Conservation (phyloP, 2,329 filamentous ascomycete species). For the Xylariaceae sp. region DNA sequence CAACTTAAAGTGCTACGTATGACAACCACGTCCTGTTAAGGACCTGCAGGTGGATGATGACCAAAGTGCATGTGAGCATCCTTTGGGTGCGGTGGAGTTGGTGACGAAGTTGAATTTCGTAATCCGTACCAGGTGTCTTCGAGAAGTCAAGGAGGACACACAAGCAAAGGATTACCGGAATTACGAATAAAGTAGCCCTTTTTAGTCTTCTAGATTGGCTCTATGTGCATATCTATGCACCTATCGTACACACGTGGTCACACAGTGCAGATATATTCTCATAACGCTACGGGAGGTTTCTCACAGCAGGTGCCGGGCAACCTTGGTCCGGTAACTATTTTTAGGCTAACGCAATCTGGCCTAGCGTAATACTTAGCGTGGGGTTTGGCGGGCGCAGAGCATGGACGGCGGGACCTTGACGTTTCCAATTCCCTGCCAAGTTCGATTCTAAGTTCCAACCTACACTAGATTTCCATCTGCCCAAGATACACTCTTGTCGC, state of each 20-base stretch:
- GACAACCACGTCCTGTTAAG: too few species aligned
- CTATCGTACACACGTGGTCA: neutral
- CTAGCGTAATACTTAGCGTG: neutral
- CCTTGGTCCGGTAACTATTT: too few species aligned
- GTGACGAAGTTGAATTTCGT: too few species aligned
- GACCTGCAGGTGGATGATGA: too few species aligned
- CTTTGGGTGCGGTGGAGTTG: too few species aligned
- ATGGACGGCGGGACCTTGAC: neutral
- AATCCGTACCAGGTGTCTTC: too few species aligned
- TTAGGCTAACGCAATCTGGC: too few species aligned
- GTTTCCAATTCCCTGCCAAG: neutral
- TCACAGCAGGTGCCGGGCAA: too few species aligned
- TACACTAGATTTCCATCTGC: neutral
- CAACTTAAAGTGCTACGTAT: too few species aligned
- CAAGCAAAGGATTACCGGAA: neutral
- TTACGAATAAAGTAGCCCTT: neutral
- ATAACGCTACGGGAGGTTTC: too few species aligned
- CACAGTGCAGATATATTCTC: neutral
- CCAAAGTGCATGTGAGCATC: too few species aligned
- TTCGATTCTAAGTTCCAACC: neutral
- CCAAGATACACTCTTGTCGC: conserved; percentile 1
- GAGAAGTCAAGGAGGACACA: too few species aligned
- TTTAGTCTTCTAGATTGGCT: neutral
- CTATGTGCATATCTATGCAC: neutral
- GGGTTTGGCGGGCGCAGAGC: neutral